Percentiles rank a stretch among this genome's conserved stretches.
phyloP scores from a whole-genome alignment of 805 yeast genomes.

The Trichomonascus vanleenenianus region DNA sequence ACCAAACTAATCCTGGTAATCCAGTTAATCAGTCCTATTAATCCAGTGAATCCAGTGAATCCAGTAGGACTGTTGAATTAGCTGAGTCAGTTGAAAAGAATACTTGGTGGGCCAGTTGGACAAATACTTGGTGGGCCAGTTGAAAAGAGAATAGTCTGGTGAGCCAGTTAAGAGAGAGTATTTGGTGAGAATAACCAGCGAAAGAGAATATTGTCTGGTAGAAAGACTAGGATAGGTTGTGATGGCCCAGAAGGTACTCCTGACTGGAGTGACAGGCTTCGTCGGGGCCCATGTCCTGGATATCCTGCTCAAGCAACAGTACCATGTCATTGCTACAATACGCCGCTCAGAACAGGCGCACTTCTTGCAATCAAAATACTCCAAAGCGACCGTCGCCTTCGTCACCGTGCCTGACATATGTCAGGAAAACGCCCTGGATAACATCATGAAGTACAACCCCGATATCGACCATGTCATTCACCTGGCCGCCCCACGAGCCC shows the following conservation, averaged over 20 bases:
- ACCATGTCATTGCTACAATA: constrained; percentile 40
- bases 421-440: constrained; percentile 27
- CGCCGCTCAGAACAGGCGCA: constrained; percentile 34
- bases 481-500: constrained; percentile 53
- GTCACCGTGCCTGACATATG: constrained; percentile 44
- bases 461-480: constrained; percentile 50
- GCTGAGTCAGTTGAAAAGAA: too few species aligned
- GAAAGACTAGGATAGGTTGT: too few species aligned
- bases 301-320: constrained; percentile 32
- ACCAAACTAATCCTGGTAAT: too few species aligned
- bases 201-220: too few species aligned
- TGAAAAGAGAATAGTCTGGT: too few species aligned
- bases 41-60: too few species aligned
- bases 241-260: constrained; percentile 23
- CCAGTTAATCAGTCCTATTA: too few species aligned
- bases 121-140: too few species aligned
- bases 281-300: constrained; percentile 40
- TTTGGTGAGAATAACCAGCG: too few species aligned
- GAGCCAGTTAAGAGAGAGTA: too few species aligned
- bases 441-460: constrained; percentile 36
- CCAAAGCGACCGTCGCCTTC: constrained; percentile 31
- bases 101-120: too few species aligned
- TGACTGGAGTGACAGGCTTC: constrained; percentile 45
- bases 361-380: constrained; percentile 16
- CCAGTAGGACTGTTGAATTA: too few species aligned